Evolutionary conservation across 2,329 filamentous ascomycete genomes (phyloP), one percentile per base, ranked within the genome.

Genomic region (Hypocrella siamensis): DNA sequence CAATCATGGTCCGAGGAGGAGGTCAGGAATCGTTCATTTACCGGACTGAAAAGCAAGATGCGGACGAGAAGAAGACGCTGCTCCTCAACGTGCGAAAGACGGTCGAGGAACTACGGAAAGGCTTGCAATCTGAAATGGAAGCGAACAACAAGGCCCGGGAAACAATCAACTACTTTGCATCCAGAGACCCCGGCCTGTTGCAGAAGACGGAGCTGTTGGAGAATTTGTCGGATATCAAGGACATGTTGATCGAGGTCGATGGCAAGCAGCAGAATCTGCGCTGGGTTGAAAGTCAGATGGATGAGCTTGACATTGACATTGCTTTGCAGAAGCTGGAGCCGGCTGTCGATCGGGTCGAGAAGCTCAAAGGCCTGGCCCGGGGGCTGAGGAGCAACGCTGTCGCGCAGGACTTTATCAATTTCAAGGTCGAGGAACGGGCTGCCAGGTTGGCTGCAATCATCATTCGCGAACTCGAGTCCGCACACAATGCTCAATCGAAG

Each of bases 211-310:
- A 88, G 36, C 60, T 90, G 3, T 66, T 93, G 11, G 83, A 90
- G 47, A 79, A 73, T 6, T 57, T 85, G 8, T 84, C 83, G 2
- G 74, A 77, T 39, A 75, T 79, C 44, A 84, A 84, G 48, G 82
- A 92, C 51, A 79, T 93, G 58, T 70, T 93, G 34, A 86, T 98
- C 42, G 90, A 98, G 45, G 83, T 93, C 11, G 90, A 96, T 46
- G 90, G 90, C 30, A 93, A 93, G 46, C 86, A 94, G 53, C 84
- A 96, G 50, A 94, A 90, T 49, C 67, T 98, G 29, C 80, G 88
- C 32, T 94, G 84, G 84, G 84, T 98, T 0, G 90, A 98, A 52
- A 75, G 76, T 32, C 84, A 96, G 56, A 81, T 98, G 53, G 90
- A 98, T 48, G 84, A 93, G 47, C 70, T 98, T 5, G 90, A 98